Base-by-base conservation (phyloP, 352 stramenopile species). In the Phytophthora uliginosa region DNA sequence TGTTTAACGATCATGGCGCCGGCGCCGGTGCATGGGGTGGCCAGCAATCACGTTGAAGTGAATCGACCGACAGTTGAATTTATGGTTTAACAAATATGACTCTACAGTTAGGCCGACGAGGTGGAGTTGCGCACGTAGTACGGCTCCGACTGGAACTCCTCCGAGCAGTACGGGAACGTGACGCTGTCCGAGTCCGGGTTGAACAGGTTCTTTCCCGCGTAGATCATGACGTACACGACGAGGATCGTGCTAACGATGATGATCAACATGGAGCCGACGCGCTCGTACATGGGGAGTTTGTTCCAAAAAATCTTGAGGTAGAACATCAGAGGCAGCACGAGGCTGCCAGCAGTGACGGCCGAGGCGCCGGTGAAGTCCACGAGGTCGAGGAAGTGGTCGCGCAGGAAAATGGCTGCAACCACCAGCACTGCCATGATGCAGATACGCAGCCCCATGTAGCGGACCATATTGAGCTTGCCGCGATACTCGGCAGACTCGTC, bases 111-210 rank as follows among this genome's bases (percentile, higher is more conserved):
- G 38, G 42, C 48, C 6, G 69, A 71, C 22, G 50, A 63, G 13
- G 74, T 77, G 47, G 62, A 47, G 67, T 73, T 79, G 13, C 67
- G 50, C 51, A 82, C 71, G 53, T 82, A 90, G 67, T 88, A 92
- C 59, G 76, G 59, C 26, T 81, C 66, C 17, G 67, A 66, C 66
- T 90, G 78, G 63, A 77, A 79, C 70, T 81, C 71, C 2, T 66
- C 73, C 20, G 82, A 51, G 71, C 85, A 92, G 70, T 88, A 92
- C 31, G 79, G 81, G 67, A 92, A 92, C 15, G 77, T 84, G 12
- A 34, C 26, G 7, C 20, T 54, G 62, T 71, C 66, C 15, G 59
- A 55, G 45, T 79, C 74, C 28, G 73, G 73, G 20, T 66, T 79
- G 58, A 83, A 81, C 18, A 83, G 55, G 61, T 81, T 83, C 70